These are phyloP conservation scores for Pseudocercospora musae DNA, from an alignment of 2,329 filamentous ascomycete species.

Conservation along the genomic window DNA sequence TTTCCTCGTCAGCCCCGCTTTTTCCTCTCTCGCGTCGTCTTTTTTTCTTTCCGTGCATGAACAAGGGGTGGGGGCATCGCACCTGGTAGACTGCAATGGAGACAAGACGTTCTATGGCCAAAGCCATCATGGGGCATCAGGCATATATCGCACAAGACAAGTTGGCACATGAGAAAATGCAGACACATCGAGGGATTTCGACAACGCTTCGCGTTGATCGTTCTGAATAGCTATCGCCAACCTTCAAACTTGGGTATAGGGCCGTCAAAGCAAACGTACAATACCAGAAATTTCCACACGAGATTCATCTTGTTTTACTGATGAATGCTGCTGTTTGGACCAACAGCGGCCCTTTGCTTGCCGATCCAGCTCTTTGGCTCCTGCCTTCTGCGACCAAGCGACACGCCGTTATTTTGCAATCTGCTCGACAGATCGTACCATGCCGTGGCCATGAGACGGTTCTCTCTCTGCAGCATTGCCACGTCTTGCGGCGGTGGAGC, in stretches of 20 bases:
- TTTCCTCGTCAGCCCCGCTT: no score
- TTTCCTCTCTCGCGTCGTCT: no score
- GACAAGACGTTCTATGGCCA: no score
- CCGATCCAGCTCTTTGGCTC: constrained; percentile 78
- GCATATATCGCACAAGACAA: no score
- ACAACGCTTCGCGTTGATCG: no score
- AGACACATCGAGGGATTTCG: no score
- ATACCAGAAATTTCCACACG: neutral
- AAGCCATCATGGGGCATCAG: no score
- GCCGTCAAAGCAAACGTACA: neutral
- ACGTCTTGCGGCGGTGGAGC: constrained; percentile 43
- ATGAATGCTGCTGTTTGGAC: constrained; percentile 21
- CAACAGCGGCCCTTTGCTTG: constrained; percentile 63
- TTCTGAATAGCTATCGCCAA: neutral
- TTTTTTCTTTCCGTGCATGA: no score
- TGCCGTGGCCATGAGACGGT: constrained; percentile 73
- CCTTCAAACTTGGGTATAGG: neutral
- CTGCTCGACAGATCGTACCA: constrained; percentile 81
- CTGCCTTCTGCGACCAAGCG: constrained; percentile 71
- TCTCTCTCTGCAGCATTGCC: constrained; percentile 72
- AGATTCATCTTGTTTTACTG: neutral
- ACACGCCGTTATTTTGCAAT: constrained; percentile 78
- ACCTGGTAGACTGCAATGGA: no score
- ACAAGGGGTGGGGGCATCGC: no score
- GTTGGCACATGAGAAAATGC: no score